Conservation (phyloP, 2,329 filamentous ascomycete genomes). For the Microdochium bolleyi region DNA sequence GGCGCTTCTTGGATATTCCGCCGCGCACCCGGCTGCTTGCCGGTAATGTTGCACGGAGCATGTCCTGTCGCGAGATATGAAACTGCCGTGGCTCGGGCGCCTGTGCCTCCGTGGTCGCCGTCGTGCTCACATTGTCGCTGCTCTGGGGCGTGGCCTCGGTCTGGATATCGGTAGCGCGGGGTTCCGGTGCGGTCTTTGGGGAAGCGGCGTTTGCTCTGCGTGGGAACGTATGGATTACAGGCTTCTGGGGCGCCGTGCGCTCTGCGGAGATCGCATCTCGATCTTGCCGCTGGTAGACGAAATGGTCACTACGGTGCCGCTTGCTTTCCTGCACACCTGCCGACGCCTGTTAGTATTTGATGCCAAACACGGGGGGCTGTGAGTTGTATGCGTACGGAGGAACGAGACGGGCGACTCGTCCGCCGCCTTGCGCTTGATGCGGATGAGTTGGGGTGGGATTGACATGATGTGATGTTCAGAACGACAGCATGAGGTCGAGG, state of each 20-base stretch:
- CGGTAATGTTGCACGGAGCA: slow-evolving; percentile 20
- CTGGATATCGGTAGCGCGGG: slow-evolving; percentile 5
- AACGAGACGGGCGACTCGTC: slow-evolving; percentile 45
- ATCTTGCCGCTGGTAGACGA: slow-evolving; percentile 47
- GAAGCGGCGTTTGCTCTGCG: slow-evolving; percentile 24
- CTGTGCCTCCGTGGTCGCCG: slow-evolving; percentile 2
- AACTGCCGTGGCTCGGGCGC: slow-evolving; percentile 35
- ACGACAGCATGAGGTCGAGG: background rate
- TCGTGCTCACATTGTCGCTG: slow-evolving; percentile 3
- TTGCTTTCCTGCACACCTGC: slow-evolving; percentile 47
- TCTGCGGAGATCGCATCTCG: slow-evolving; percentile 17
- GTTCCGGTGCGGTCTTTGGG: slow-evolving; percentile 11
- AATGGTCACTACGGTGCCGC: slow-evolving; percentile 42
- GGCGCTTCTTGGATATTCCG: slow-evolving; percentile 32
- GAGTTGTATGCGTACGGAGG: slow-evolving; percentile 33
- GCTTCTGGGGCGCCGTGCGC: slow-evolving; percentile 18
- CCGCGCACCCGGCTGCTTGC: slow-evolving; percentile 14
- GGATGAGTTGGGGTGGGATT: slow-evolving; percentile 49
- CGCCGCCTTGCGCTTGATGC: slow-evolving; percentile 53
- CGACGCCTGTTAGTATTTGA: slow-evolving; percentile 5
- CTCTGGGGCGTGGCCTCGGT: background rate
- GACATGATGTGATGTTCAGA: slow-evolving; percentile 32
- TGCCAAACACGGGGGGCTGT: slow-evolving; percentile 2
- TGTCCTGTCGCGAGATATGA: slow-evolving; percentile 43
- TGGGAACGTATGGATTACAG: slow-evolving; percentile 40